Evolutionary conservation across 495 filamentous ascomycete genomes (phyloP).

Genomic region (Chaetomium tenue): DNA sequence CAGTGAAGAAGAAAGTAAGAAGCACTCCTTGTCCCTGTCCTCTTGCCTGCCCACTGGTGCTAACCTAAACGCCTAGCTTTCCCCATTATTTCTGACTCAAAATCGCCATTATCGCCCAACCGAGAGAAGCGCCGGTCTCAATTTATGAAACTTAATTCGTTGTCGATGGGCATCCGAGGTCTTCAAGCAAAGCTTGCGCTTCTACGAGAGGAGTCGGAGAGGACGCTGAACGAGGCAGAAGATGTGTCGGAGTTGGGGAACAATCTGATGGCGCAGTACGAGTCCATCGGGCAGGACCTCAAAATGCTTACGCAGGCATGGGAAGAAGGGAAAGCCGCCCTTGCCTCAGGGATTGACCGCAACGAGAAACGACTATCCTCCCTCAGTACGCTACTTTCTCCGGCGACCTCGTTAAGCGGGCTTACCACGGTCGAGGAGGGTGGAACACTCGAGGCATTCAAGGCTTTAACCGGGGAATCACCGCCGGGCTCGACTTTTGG

Average conservation of each 20-base stretch:
- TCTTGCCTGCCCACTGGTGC: background rate
- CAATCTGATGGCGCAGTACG: conserved; percentile 82
- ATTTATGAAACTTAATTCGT: conserved; percentile 76
- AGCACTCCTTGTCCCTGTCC: background rate
- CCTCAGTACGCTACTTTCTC: conserved; percentile 67
- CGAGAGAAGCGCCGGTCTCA: conserved; percentile 81
- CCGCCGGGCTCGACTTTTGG: conserved; percentile 36
- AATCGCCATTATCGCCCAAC: conserved; percentile 66
- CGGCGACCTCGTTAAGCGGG: conserved; percentile 76
- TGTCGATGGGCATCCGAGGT: conserved; percentile 86
- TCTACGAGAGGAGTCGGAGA: conserved; percentile 83
- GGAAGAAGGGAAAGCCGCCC: conserved; percentile 76
- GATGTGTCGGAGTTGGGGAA: conserved; percentile 71
- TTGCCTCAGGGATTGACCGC: conserved; percentile 70
- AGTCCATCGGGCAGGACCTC: conserved; percentile 87
- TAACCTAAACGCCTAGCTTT: conserved; percentile 35
- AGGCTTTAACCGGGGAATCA: conserved; percentile 68
- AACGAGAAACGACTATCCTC: conserved; percentile 70
- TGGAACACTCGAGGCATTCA: conserved; percentile 65
- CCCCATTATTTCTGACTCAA: conserved; percentile 53
- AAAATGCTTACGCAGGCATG: conserved; percentile 81
- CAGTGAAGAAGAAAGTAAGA: conserved; percentile 80
- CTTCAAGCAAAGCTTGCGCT: conserved; percentile 95
- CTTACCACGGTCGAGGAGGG: conserved; percentile 82
- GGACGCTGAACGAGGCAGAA: conserved; percentile 67